These are phyloP conservation scores for Leccinellum rugosiceps DNA, from an alignment of 768 basidiomycete genomes.

Conservation along the genomic window DNA sequence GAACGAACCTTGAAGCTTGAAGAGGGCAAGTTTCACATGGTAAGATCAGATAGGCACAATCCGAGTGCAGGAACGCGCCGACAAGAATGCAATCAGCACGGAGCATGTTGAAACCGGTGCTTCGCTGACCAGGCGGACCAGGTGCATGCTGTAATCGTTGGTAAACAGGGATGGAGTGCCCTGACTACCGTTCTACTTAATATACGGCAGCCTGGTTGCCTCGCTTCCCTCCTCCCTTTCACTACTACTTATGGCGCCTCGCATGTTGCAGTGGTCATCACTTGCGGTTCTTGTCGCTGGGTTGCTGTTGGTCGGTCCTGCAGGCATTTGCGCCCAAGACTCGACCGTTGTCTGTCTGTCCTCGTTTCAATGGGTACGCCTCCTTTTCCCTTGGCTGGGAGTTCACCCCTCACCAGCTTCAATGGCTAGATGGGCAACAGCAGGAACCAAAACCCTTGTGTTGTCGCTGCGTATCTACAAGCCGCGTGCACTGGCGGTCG, in stretches of 20 bases:
- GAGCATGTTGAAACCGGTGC: not conserved
- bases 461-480: conserved; percentile 42
- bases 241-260: conserved; percentile 13
- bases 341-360: conserved; percentile 20
- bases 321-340: conserved; percentile 20
- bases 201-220: not conserved
- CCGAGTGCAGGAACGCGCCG: not conserved
- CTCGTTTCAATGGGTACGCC: conserved; percentile 28
- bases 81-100: not conserved
- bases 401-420: not conserved
- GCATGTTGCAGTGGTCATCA: conserved; percentile 7
- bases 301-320: conserved; percentile 17
- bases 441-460: conserved; percentile 45
- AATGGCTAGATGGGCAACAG: conserved; percentile 38
- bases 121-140: not conserved
- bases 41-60: not conserved
- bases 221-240: not conserved
- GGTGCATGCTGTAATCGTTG: conserved; percentile 5
- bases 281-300: conserved; percentile 17
- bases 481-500: conserved; percentile 41
- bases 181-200: not conserved
- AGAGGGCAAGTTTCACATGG: not conserved
- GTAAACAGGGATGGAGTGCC: conserved; percentile 11
- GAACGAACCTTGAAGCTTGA: too few relatives aligned
- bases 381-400: not conserved